Base-by-base conservation (phyloP, 2,329 filamentous ascomycete genomes). In the Chaetomiaceae sp. region DNA sequence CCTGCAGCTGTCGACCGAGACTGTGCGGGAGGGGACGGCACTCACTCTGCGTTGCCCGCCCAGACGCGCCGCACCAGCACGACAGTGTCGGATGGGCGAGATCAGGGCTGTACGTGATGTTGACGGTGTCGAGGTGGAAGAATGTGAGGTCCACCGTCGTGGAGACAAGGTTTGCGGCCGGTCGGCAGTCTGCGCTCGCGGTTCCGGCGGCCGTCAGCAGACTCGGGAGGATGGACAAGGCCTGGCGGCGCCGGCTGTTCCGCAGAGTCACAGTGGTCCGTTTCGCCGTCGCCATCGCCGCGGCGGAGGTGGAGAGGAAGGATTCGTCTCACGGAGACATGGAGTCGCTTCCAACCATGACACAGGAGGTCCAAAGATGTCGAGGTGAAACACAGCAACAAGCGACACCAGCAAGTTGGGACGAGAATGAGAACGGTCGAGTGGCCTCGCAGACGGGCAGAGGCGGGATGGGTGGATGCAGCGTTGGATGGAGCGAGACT, bases 101-200 rank as follows among this genome's bases (percentile, higher is more conserved):
- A 38, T 34, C 50, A 14, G 63, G 63, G 22, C 31, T 50, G 51
- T 63, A 66, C 2, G 60, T 60, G 50, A 65, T 55, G 55, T 57
- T 59, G 56, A 65, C 43, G 46, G 59, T 59, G 48, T 66, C 62
- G 51, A 55, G 58, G 27, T 54, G 43, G 49, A 52, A 51, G 44
- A 64, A 57, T 9, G 19, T 47, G 29, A 55, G 45, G 9, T 33
- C 50, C 5, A 50, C 25, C 1, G 56, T 53, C 15, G 63, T 59
- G 44, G 47, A 59, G 8, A 52, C 34, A 43, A 62, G 33, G 57
- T 34, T 8, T 25, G 55, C 58, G 43, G 40, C 53, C 9, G 27
- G 27, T 11, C 8, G 27, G 47, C 59, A 61, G 33, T 45, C 47
- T 47, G 58, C 19, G 54, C 36, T 49, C 45, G 48, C 55, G 29